Conservation (phyloP, 106 monocot species). For the Amphibolis antarctica region DNA sequence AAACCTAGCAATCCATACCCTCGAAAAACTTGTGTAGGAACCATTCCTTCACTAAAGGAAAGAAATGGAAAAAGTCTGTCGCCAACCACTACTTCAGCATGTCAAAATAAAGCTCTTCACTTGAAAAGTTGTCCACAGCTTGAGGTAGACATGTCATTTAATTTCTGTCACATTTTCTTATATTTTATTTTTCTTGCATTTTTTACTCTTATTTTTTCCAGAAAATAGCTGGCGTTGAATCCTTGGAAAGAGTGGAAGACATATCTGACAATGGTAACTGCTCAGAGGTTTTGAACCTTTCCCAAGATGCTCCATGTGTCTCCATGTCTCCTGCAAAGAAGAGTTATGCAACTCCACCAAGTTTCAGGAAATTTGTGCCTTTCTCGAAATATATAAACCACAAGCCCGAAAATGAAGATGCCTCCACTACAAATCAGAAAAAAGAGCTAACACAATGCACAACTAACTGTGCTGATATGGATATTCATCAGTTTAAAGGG, state of each 20-base stretch:
- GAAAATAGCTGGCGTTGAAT: slow-evolving; percentile 14
- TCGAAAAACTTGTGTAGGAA: slow-evolving; percentile 35
- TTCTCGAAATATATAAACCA: slow-evolving; percentile 12
- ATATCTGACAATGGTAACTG: slow-evolving; percentile 35
- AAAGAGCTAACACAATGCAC: slow-evolving; percentile 8
- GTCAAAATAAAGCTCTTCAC: slow-evolving; percentile 11
- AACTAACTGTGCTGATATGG: slow-evolving; percentile 4
- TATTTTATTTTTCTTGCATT: slow-evolving; percentile 2
- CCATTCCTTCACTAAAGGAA: slow-evolving; percentile 23
- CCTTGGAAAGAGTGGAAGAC: slow-evolving; percentile 22
- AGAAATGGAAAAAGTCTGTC: slow-evolving; percentile 17
- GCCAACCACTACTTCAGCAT: slow-evolving; percentile 25
- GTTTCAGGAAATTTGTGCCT: slow-evolving; percentile 19
- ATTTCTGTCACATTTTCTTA: not conserved
- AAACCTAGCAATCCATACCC: slow-evolving; percentile 89
- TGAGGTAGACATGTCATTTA: slow-evolving; percentile 23
- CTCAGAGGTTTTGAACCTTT: slow-evolving; percentile 50
- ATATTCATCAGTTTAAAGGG: slow-evolving; percentile 8
- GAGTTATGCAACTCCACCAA: slow-evolving; percentile 10
- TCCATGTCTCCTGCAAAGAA: slow-evolving; percentile 34
- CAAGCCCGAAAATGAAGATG: slow-evolving; percentile 9
- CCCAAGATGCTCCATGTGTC: slow-evolving; percentile 39
- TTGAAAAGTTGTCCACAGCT: slow-evolving; percentile 14
- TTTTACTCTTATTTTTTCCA: slow-evolving; percentile 11
- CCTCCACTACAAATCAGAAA: slow-evolving; percentile 11